phyloP scores from a whole-genome alignment of 225 moss, liverwort and hornwort species.

The Climacium dendroides region DNA sequence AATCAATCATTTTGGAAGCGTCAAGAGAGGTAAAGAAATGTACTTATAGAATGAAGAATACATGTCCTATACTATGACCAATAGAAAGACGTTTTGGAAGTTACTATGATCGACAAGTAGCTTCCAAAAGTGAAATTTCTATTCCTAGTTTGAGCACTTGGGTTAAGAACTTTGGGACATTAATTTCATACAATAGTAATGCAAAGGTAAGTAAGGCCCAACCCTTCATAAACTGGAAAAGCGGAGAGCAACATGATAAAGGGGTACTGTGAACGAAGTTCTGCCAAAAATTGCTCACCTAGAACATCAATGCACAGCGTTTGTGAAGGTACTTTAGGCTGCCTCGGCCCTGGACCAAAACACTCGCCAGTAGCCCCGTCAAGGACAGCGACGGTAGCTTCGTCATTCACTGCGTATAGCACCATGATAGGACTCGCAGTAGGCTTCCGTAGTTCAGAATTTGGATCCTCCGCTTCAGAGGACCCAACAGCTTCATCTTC shows the following conservation, averaged over 20 bases:
- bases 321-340: conserved; percentile 44
- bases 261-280: neutral
- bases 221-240: neutral
- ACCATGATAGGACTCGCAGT: conserved; percentile 1
- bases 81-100: neutral
- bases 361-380: conserved; percentile 61
- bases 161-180: neutral
- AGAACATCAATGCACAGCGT: conserved; percentile 50
- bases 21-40: neutral
- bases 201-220: neutral
- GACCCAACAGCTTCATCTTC: conserved; percentile 11
- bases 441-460: conserved; percentile 2
- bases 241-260: neutral
- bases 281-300: conserved; percentile 37
- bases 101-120: neutral
- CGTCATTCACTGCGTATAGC: conserved; percentile 60
- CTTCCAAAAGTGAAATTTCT: neutral
- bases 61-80: neutral
- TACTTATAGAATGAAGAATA: neutral
- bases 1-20: neutral
- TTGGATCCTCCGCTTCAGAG: conserved; percentile 12
- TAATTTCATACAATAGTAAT: neutral
- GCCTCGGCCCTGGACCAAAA: conserved; percentile 36
- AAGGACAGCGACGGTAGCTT: conserved; percentile 45
- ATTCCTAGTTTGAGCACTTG: neutral